Evolutionary conservation across 2,329 filamentous ascomycete genomes (phyloP).

Genomic region (Penicillium brasilianum): DNA sequence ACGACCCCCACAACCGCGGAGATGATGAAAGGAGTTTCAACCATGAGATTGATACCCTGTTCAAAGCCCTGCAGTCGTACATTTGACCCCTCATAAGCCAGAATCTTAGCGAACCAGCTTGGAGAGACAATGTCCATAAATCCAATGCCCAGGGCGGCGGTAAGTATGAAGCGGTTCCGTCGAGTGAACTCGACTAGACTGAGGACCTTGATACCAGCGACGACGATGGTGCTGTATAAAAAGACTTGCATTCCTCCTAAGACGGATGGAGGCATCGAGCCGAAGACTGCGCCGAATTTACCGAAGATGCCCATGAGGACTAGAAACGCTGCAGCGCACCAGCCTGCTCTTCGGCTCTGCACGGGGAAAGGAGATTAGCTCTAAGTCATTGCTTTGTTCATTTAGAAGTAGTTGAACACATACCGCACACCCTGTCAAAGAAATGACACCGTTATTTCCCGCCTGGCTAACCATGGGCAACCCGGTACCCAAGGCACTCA

Average conservation of each 20-base stretch:
- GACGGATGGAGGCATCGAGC: constrained; percentile 71
- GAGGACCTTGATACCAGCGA: constrained; percentile 79
- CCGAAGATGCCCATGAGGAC: constrained; percentile 81
- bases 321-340: constrained; percentile 77
- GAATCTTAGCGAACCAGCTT: constrained; percentile 71
- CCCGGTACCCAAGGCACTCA: constrained; percentile 78
- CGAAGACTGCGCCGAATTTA: constrained; percentile 80
- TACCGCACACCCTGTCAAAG: constrained; percentile 74
- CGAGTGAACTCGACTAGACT: constrained; percentile 74
- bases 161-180: constrained; percentile 80
- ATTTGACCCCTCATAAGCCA: constrained; percentile 73
- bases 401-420: constrained; percentile 5
- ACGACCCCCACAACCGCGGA: constrained; percentile 37
- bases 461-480: constrained; percentile 81
- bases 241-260: constrained; percentile 79
- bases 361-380: not conserved
- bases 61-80: constrained; percentile 69
- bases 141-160: constrained; percentile 73
- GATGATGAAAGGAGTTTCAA: constrained; percentile 39
- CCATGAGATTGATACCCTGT: constrained; percentile 36
- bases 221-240: constrained; percentile 75
- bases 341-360: constrained; percentile 76
- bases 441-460: constrained; percentile 85
- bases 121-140: constrained; percentile 72
- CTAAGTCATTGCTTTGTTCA: not conserved